Evolutionary conservation across 2,329 filamentous ascomycete genomes (phyloP).

Genomic region (Colletotrichum tropicicola): DNA sequence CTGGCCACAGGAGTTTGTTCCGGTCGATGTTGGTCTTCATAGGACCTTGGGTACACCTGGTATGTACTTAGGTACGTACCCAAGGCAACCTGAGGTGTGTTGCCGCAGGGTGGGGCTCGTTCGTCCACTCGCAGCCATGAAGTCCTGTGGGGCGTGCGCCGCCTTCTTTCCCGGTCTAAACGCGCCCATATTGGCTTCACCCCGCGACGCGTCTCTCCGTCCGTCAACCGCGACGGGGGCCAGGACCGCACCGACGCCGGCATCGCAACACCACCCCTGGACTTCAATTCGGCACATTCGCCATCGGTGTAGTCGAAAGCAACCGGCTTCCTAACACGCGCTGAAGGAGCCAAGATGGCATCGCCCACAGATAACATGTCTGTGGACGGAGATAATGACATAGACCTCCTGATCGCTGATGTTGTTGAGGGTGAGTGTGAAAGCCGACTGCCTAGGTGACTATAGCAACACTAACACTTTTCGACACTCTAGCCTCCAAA

Average conservation of each 20-base stretch:
- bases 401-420: slow-evolving; percentile 46
- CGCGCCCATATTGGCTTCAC: slow-evolving; percentile 18
- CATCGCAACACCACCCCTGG: not conserved
- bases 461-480: not conserved
- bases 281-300: too few species aligned
- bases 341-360: slow-evolving; percentile 1
- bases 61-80: too few species aligned
- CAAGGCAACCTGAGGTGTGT: too few species aligned
- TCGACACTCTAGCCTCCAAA: slow-evolving; percentile 57
- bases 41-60: too few species aligned
- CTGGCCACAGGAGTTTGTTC: not conserved
- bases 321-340: not conserved
- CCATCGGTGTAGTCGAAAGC: not conserved
- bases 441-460: not conserved
- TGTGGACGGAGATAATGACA: slow-evolving; percentile 40
- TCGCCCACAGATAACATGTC: slow-evolving; percentile 28
- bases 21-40: too few species aligned
- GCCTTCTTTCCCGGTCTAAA: slow-evolving; percentile 4
- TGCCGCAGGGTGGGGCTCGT: too few species aligned
- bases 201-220: slow-evolving; percentile 21
- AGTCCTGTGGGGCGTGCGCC: slow-evolving; percentile 9
- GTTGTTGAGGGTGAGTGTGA: slow-evolving; percentile 38
- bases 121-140: too few species aligned
- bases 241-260: not conserved
- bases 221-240: not conserved